Conservation (phyloP, 768 basidiomycete species). For the Trametes meyenii region DNA sequence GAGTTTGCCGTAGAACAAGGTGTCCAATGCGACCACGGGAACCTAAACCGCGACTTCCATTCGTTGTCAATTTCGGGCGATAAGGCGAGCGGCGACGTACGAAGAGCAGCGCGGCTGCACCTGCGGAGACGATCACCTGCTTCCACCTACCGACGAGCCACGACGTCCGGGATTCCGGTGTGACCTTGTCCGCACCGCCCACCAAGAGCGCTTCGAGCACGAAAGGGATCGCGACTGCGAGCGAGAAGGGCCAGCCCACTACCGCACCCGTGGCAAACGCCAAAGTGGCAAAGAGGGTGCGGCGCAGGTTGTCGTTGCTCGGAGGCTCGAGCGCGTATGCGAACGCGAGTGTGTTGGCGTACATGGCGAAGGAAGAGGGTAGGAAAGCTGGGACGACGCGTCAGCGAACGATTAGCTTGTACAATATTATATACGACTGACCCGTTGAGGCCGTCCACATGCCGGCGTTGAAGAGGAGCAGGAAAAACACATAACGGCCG, state of each 20-base stretch:
- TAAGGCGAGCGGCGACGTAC: slow-evolving; percentile 44
- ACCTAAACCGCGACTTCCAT: slow-evolving; percentile 50
- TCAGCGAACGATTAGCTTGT: neutral
- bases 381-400: slow-evolving; percentile 71
- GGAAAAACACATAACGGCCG: slow-evolving; percentile 92
- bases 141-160: slow-evolving; percentile 70
- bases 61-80: neutral
- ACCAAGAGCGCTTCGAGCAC: slow-evolving; percentile 88
- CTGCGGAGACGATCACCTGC: slow-evolving; percentile 55
- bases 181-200: slow-evolving; percentile 66
- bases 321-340: slow-evolving; percentile 67
- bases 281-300: slow-evolving; percentile 67
- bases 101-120: slow-evolving; percentile 60
- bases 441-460: slow-evolving; percentile 94
- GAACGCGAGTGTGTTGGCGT: slow-evolving; percentile 77
- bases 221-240: slow-evolving; percentile 86
- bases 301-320: slow-evolving; percentile 50
- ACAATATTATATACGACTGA: slow-evolving; percentile 37
- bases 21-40: slow-evolving; percentile 84
- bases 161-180: slow-evolving; percentile 41
- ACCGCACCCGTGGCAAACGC: slow-evolving; percentile 81
- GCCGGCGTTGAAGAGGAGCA: slow-evolving; percentile 82
- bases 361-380: slow-evolving; percentile 96
- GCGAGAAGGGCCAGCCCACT: slow-evolving; percentile 96
- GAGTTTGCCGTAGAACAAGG: slow-evolving; percentile 79